phyloP scores from a whole-genome alignment of 2,329 filamentous ascomycete species.

The Cladosporium sp. region DNA sequence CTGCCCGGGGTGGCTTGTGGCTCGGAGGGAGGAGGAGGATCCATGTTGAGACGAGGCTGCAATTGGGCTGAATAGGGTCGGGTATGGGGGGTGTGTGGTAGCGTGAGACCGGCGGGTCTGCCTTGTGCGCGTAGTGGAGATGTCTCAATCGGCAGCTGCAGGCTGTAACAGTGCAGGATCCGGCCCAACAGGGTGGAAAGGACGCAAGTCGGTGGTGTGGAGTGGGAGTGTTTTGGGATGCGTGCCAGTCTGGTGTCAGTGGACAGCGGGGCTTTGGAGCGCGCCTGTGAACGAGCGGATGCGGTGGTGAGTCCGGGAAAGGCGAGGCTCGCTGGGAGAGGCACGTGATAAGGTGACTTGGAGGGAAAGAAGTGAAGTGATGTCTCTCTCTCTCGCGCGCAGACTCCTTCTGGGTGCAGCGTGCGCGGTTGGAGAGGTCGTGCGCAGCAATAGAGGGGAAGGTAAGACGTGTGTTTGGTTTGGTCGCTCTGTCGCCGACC shows the following conservation, averaged over 20 bases:
- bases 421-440: too few species aligned
- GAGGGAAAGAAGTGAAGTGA: too few species aligned
- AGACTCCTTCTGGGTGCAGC: too few species aligned
- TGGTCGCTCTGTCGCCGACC: too few species aligned
- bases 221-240: background rate
- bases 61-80: background rate
- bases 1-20: background rate
- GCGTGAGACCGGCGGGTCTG: slow-evolving; percentile 5
- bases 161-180: background rate
- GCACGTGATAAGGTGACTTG: too few species aligned
- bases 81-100: background rate
- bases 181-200: background rate
- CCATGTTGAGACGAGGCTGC: background rate
- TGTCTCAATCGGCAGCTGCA: slow-evolving; percentile 9
- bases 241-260: background rate
- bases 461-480: too few species aligned
- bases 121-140: slow-evolving; percentile 1
- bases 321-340: too few species aligned
- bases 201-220: background rate
- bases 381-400: too few species aligned
- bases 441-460: too few species aligned
- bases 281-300: background rate
- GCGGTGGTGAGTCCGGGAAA: too few species aligned
- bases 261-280: background rate
- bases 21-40: background rate